Conservation (phyloP, 345 rosid species). For the Eucalyptus sp. region DNA sequence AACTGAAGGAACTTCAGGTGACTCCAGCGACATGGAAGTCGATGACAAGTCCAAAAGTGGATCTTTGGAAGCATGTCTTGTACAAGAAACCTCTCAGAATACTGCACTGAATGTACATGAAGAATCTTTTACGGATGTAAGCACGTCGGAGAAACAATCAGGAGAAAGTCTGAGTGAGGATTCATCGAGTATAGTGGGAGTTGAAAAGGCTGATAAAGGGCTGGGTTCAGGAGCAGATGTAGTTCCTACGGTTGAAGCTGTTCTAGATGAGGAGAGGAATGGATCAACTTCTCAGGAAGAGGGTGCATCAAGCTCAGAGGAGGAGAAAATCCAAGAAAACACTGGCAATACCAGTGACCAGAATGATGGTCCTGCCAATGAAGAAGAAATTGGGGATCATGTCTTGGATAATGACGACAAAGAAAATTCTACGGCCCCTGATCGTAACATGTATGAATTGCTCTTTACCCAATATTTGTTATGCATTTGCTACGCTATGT, state of each 20-base stretch:
- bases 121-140: background rate
- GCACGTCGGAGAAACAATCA: background rate
- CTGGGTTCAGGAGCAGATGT: background rate
- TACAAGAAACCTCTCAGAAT: background rate
- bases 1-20: constrained; percentile 7
- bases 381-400: background rate
- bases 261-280: background rate
- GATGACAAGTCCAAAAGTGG: constrained; percentile 15
- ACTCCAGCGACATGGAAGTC: constrained; percentile 16
- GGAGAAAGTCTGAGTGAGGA: background rate
- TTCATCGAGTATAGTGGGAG: background rate
- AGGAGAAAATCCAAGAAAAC: background rate
- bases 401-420: constrained; percentile 3
- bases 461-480: background rate
- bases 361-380: background rate
- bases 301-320: background rate
- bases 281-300: background rate
- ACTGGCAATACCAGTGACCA: background rate
- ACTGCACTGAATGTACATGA: background rate
- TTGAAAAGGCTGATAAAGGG: constrained; percentile 3
- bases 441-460: background rate
- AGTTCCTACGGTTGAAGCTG: background rate
- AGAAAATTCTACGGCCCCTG: constrained; percentile 3
- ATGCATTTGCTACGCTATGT: background rate
- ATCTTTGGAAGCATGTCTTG: constrained; percentile 2